Evolutionary conservation across 306 rosid genomes (phyloP).

Genomic region (Biancaea sappan): DNA sequence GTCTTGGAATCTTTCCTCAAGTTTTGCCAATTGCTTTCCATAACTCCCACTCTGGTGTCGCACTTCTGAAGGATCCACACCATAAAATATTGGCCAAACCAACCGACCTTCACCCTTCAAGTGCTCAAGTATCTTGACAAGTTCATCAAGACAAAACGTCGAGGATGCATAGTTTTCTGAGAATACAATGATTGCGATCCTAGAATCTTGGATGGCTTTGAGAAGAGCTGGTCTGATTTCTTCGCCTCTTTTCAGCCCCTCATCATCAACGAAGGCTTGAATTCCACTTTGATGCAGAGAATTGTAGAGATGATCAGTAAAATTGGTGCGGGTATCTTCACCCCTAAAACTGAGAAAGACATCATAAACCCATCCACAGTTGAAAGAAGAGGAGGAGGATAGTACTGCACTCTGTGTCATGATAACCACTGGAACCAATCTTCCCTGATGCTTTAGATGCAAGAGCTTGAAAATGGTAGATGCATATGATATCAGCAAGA

Average conservation of each 20-base stretch:
- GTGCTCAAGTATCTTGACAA: background rate
- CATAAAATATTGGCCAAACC: background rate
- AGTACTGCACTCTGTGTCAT: too few relatives aligned
- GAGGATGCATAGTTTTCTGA: conserved; percentile 20
- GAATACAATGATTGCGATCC: conserved; percentile 14
- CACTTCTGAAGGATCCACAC: background rate
- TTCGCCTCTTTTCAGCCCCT: background rate
- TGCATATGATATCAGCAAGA: too few relatives aligned
- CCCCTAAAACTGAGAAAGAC: conserved; percentile 32
- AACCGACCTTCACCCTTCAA: background rate
- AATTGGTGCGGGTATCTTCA: conserved; percentile 9
- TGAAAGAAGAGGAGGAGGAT: background rate
- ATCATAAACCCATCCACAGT: conserved; percentile 1
- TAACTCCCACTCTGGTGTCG: background rate
- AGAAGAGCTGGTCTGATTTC: background rate
- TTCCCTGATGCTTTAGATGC: too few relatives aligned
- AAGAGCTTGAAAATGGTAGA: background rate
- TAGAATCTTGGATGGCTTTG: conserved; percentile 13
- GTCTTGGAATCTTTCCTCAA: too few relatives aligned
- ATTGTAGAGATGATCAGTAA: background rate
- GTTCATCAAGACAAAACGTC: conserved; percentile 28
- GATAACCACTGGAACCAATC: too few relatives aligned
- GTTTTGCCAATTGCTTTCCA: background rate
- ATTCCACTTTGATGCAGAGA: background rate
- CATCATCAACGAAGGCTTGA: conserved; percentile 19